Conservation (phyloP, 345 rosid species). For the Punica granatum region DNA sequence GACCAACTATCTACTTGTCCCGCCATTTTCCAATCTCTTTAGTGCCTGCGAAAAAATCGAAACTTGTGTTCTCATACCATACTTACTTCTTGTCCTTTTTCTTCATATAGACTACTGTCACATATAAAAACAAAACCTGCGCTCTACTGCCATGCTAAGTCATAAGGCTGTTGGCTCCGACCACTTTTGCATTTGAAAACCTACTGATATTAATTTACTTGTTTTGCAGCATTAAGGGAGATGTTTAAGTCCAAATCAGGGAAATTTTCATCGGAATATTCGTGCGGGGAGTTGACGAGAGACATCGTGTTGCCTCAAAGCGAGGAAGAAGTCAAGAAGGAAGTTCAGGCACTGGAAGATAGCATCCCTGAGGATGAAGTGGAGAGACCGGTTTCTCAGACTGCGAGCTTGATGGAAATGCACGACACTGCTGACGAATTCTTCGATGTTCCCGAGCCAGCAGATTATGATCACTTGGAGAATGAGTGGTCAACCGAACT, state of each 20-base stretch:
- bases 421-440: slow-evolving; percentile 74
- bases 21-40: background rate
- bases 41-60: background rate
- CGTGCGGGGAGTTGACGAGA: slow-evolving; percentile 26
- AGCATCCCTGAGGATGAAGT: slow-evolving; percentile 23
- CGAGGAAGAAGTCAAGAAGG: slow-evolving; percentile 22
- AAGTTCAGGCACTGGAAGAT: slow-evolving; percentile 14
- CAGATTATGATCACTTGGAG: slow-evolving; percentile 40
- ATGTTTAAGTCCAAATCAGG: slow-evolving; percentile 58
- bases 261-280: slow-evolving; percentile 30
- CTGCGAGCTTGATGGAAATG: slow-evolving; percentile 42
- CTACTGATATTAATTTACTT: background rate
- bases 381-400: slow-evolving; percentile 33
- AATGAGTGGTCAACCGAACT: slow-evolving; percentile 41
- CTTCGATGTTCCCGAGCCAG: slow-evolving; percentile 74
- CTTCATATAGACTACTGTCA: too few relatives aligned
- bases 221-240: slow-evolving; percentile 60
- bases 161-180: background rate
- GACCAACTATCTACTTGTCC: background rate
- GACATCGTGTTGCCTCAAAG: slow-evolving; percentile 23
- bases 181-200: background rate
- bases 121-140: background rate
- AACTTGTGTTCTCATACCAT: too few relatives aligned
- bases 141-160: background rate
- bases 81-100: too few relatives aligned